phyloP scores from a whole-genome alignment of 805 yeast genomes.

The Metschnikowia lochheadii region DNA sequence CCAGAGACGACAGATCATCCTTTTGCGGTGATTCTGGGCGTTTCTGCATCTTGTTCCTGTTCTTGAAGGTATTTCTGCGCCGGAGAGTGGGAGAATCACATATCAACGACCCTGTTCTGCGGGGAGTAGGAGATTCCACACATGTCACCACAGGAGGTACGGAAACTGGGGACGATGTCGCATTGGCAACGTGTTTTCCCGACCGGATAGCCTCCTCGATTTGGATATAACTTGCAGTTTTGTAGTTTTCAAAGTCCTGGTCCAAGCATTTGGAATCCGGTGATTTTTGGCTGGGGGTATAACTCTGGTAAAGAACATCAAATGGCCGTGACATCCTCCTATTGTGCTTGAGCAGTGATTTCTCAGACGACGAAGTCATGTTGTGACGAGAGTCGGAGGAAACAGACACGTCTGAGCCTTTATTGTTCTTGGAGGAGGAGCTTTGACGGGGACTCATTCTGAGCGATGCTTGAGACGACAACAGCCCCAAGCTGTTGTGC shows the following conservation, averaged over 20 bases:
- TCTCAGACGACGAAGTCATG: neutral
- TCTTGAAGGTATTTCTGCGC: slow-evolving; percentile 27
- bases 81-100: slow-evolving; percentile 31
- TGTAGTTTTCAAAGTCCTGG: slow-evolving; percentile 1
- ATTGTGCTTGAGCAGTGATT: neutral
- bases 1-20: slow-evolving; percentile 7
- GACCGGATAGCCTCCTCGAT: slow-evolving; percentile 14
- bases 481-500: slow-evolving; percentile 9
- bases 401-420: neutral
- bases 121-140: slow-evolving; percentile 9
- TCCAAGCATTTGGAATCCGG: slow-evolving; percentile 1
- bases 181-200: slow-evolving; percentile 7
- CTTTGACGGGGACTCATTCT: neutral
- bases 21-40: slow-evolving; percentile 9
- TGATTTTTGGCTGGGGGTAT: neutral
- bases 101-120: slow-evolving; percentile 26
- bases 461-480: slow-evolving; percentile 7
- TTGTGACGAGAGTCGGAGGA: neutral
- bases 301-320: slow-evolving; percentile 13
- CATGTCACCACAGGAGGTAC: slow-evolving; percentile 13
- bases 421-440: neutral
- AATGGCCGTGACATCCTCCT: slow-evolving; percentile 12
- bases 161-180: neutral
- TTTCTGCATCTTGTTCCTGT: slow-evolving; percentile 26
- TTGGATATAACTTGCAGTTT: slow-evolving; percentile 14